Conservation (phyloP, 345 rosid genomes). For the Eucalyptus grandis region DNA sequence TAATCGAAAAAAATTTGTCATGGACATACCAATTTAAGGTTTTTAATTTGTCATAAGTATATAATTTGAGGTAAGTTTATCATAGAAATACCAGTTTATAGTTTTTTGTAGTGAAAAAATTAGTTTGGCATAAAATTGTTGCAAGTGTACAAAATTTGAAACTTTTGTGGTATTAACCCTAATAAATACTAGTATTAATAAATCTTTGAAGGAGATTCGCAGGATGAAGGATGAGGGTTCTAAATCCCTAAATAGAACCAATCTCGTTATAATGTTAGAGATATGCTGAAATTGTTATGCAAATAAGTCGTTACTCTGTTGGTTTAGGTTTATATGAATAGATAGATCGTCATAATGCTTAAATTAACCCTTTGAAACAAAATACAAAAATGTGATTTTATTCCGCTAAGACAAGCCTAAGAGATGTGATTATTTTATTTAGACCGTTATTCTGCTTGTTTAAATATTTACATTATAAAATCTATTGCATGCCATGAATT, state of each 20-base stretch:
- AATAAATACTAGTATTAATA: too few species aligned
- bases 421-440: neutral
- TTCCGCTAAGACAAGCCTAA: neutral
- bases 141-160: too few species aligned
- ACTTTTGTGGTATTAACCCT: too few species aligned
- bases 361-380: neutral
- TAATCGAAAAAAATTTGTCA: too few species aligned
- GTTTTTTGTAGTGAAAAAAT: too few species aligned
- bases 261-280: neutral
- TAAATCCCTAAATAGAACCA: neutral
- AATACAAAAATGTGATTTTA: neutral
- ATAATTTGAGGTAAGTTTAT: fast-evolving
- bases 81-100: fast-evolving
- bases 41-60: too few species aligned
- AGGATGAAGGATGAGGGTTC: neutral
- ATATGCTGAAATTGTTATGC: neutral
- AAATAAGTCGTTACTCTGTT: neutral
- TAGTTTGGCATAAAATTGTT: fast-evolving
- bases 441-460: neutral
- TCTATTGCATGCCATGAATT: neutral
- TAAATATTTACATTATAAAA: neutral
- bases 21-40: fast-evolving
- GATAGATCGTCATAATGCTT: neutral
- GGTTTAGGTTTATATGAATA: neutral
- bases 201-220: neutral